Conservation (phyloP, 768 basidiomycete genomes). For the Termitomyces sp. region DNA sequence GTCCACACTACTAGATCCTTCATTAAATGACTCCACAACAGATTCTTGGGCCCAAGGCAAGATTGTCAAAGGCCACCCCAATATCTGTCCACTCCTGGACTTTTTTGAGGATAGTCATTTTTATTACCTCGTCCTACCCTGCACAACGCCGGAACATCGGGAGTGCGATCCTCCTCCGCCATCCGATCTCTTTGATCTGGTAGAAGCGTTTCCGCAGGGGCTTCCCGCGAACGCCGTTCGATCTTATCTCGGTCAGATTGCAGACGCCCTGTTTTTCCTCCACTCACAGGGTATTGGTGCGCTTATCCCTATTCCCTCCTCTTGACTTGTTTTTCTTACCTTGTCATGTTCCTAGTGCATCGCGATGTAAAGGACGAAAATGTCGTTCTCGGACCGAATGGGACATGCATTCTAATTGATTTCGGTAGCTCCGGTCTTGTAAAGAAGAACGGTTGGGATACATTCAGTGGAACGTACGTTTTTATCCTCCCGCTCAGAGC, state of each 20-base stretch:
- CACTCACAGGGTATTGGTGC: slow-evolving; percentile 89
- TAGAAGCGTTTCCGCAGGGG: slow-evolving; percentile 85
- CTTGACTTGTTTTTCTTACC: slow-evolving; percentile 3
- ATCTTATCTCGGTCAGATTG: slow-evolving; percentile 89
- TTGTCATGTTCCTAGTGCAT: slow-evolving; percentile 54
- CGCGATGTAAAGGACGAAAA: slow-evolving; percentile 99
- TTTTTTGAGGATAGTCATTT: slow-evolving; percentile 97
- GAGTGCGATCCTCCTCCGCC: slow-evolving; percentile 51
- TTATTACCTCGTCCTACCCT: slow-evolving; percentile 91
- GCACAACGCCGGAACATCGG: slow-evolving; percentile 53
- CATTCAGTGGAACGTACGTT: slow-evolving; percentile 88
- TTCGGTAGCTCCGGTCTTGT: slow-evolving; percentile 91
- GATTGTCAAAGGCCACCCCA: slow-evolving; percentile 84
- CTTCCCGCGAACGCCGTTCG: slow-evolving; percentile 70
- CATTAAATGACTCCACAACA: slow-evolving; percentile 12
- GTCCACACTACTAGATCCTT: slow-evolving; percentile 8
- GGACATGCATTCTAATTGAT: slow-evolving; percentile 89
- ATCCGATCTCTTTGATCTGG: slow-evolving; percentile 91
- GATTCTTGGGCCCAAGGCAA: slow-evolving; percentile 65
- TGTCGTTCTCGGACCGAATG: slow-evolving; percentile 75
- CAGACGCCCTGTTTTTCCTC: slow-evolving; percentile 84
- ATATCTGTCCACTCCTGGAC: slow-evolving; percentile 90
- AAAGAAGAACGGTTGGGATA: slow-evolving; percentile 83
- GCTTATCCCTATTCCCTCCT: slow-evolving; percentile 14
- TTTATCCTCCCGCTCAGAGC: neutral